Evolutionary conservation across 176 grass and related monocot species (phyloP).

Genomic region (Musa beccarii): DNA sequence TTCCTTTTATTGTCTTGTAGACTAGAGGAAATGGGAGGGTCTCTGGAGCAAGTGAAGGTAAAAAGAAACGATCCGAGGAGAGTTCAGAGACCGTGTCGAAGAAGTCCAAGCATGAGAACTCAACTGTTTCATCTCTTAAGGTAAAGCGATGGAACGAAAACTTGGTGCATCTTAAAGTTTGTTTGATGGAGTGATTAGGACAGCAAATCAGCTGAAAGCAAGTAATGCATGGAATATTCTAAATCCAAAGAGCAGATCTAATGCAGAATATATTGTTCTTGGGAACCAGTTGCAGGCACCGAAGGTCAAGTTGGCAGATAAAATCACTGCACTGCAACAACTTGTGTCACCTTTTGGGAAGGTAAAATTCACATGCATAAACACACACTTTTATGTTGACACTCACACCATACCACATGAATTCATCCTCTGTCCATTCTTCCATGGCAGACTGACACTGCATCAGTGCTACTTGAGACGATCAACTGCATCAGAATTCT

Average conservation of each 20-base stretch:
- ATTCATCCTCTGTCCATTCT: slow-evolving; percentile 2
- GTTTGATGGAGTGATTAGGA: not conserved
- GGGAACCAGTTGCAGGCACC: slow-evolving; percentile 53
- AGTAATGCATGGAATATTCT: not conserved
- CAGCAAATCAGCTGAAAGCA: not conserved
- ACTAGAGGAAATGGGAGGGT: slow-evolving; percentile 31
- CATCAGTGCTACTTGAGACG: slow-evolving; percentile 78
- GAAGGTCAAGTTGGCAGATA: slow-evolving; percentile 80
- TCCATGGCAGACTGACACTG: slow-evolving; percentile 63
- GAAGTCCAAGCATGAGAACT: slow-evolving; percentile 63
- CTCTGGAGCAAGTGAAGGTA: slow-evolving; percentile 42
- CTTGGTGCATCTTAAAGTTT: not conserved
- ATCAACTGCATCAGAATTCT: slow-evolving; percentile 82
- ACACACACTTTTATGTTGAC: not conserved
- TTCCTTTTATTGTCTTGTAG: slow-evolving; percentile 27
- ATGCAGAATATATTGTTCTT: not conserved
- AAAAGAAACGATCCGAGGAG: slow-evolving; percentile 60
- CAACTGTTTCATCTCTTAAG: slow-evolving; percentile 56
- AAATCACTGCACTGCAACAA: slow-evolving; percentile 80
- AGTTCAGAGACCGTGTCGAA: slow-evolving; percentile 39
- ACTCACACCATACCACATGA: not conserved
- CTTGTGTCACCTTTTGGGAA: slow-evolving; percentile 94
- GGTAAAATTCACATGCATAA: slow-evolving; percentile 25
- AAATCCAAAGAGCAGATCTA: not conserved
- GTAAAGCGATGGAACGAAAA: slow-evolving; percentile 15